Base-by-base conservation (phyloP, 2,329 filamentous ascomycete species). In the Botrytis paeoniae region DNA sequence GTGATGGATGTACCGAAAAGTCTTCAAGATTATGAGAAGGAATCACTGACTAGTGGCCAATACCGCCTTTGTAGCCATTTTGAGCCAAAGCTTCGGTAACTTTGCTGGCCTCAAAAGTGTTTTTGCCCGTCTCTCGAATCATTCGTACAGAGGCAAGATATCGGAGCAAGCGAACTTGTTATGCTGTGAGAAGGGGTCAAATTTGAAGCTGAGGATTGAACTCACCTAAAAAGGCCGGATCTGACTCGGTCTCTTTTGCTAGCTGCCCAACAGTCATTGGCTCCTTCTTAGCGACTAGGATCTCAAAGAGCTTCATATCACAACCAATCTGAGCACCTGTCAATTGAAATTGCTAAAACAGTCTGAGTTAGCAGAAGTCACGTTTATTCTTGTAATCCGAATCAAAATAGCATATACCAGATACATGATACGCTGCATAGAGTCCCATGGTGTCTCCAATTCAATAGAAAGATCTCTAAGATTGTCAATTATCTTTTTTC, bases 361-460 rank as follows among this genome's bases (percentile, higher is more conserved):
- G 29, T 35, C 2, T 54, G 9, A 20, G 29, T 69, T 29, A 69
- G 65, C 18, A 43, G 8, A 32, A 10, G 12, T 9, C 9, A 39
- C 12, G 3, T 43, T 59, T 16, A 2, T 20, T 57, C 37, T 37
- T 20, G 51, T n/a, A 14, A 32, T 16, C 1, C 5, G 14, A 20
- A 18, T 32, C 6, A 20, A 41, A 37, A n/a, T 48, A 32, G 16
- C 37, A 18, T 32, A n/a, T 59, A 71, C 64, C 54, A 69, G 18
- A 61, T 68, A 69, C 51, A 72, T 57, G 65, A 72, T 64, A 12
- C 73, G 62, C 64, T 72, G 59, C 62, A 74, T 68, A 6, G 64
- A 68, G 39, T 74, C 63, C 60, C 70, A 69, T 43, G 73, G 64
- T 1, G 73, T 72, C 32, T 74, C 73, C 6, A 74, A 64, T 20